Base-by-base conservation (phyloP, 2,329 filamentous ascomycete genomes). In the Xylariales sp. region DNA sequence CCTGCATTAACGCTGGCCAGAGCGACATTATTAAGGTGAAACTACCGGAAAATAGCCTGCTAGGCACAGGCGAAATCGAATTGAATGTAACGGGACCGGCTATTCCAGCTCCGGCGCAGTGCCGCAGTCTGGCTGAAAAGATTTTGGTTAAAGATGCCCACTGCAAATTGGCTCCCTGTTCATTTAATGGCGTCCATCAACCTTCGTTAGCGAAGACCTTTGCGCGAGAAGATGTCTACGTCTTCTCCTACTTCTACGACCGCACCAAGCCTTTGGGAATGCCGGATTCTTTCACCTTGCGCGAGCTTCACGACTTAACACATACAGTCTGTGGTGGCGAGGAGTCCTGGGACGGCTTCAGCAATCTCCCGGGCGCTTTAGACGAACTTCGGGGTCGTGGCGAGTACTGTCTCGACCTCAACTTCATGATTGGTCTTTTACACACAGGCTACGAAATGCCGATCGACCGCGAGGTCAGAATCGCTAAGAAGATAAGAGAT, bases 381-480 rank as follows among this genome's bases (percentile, higher is more conserved):
- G 86, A 91, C 1, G 94, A 98, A 83, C 86, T 99, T 39, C 83
- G 85, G 62, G 94, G 88, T 69, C 88, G 95, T 65, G 94, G 96
- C 1, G 94, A 99, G 81, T 93, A 91, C 81, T 99, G 96, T 82
- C 83, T 99, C 75, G 96, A 99, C 81, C 84, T 99, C 75, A 99
- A 93, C 84, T 99, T 98, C 78, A 97, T 97, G 93, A 83, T 97
- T 75, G 93, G 93, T 32, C 85, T 99, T 65, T 83, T 98, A 62
- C 94, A 98, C 81, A 97, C 93, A 5, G 96, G 96, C 3, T 99
- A 99, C 77, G 96, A 98, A 74, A 97, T 99, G 93, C 95, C 95
- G 3, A 90, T 98, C 75, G 93, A 97, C 73, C 88, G 97, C 46
- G 96, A 99, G 81, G 94, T 99, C 72, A 95, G 93, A 86, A 97